A percentile compares a stretch with the other conserved stretches of the same genome.
phyloP scores from a whole-genome alignment of 805 yeast genomes.

The Hagleromyces aurorensis region DNA sequence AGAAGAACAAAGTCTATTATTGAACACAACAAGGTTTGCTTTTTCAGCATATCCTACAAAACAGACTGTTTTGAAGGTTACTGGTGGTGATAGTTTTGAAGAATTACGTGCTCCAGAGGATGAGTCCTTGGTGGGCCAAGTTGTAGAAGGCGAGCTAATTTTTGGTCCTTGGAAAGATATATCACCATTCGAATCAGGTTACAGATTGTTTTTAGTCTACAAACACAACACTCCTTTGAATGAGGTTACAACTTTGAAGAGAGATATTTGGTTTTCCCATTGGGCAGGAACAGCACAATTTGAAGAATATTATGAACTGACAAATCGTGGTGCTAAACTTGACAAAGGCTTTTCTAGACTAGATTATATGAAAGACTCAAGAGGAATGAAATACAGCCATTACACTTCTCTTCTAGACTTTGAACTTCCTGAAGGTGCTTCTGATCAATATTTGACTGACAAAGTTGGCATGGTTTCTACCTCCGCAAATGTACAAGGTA shows the following conservation, averaged over 20 bases:
- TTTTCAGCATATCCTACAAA: constrained; percentile 56
- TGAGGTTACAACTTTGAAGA: constrained; percentile 48
- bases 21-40: constrained; percentile 48
- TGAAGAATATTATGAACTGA: constrained; percentile 79
- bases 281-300: constrained; percentile 63
- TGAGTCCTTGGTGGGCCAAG: constrained; percentile 31
- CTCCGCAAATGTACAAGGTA: constrained; percentile 35
- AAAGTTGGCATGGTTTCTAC: constrained; percentile 92
- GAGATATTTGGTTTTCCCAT: constrained; percentile 87
- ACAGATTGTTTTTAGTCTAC: constrained; percentile 51
- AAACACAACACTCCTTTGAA: constrained; percentile 60
- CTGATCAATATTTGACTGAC: constrained; percentile 77
- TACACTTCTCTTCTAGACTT: constrained; percentile 57
- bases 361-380: constrained; percentile 58
- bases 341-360: constrained; percentile 69
- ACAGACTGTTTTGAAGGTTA: constrained; percentile 38
- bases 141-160: constrained; percentile 35
- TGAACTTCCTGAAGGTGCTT: constrained; percentile 41
- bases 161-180: constrained; percentile 49
- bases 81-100: constrained; percentile 20
- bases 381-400: constrained; percentile 42
- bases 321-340: constrained; percentile 68
- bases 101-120: constrained; percentile 17
- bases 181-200: constrained; percentile 37
- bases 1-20: constrained; percentile 52